Evolutionary conservation across 1,284 basidiomycete species (phyloP).

Genomic region (Puccinia polysora): DNA sequence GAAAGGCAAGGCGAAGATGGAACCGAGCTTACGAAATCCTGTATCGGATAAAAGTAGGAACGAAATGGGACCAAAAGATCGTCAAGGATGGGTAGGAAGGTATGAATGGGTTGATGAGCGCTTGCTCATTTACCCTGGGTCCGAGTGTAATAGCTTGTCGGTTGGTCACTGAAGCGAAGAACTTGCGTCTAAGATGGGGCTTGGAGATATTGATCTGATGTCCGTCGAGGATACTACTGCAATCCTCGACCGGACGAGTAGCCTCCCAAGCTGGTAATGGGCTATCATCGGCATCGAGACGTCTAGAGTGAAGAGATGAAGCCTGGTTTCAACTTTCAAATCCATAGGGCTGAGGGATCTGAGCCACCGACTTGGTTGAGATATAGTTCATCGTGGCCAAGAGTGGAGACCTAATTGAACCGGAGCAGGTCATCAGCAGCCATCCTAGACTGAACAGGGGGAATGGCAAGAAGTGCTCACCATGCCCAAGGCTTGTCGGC

Average conservation of each 20-base stretch:
- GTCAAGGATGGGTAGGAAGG: neutral
- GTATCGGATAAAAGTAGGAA: neutral
- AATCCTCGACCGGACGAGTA: conserved; percentile 20
- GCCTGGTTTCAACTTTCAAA: neutral
- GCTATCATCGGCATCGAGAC: conserved; percentile 8
- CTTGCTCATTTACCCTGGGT: conserved; percentile 15
- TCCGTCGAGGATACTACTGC: neutral
- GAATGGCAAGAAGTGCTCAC: neutral
- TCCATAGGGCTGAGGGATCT: neutral
- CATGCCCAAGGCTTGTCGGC: conserved; percentile 38
- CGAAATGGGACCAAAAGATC: neutral
- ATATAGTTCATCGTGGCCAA: conserved; percentile 36
- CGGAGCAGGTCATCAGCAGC: neutral
- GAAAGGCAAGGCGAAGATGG: neutral
- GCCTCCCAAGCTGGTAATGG: conserved; percentile 22
- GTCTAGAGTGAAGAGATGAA: neutral
- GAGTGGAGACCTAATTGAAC: conserved; percentile 28
- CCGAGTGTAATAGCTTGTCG: conserved; percentile 10
- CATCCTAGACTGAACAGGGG: neutral
- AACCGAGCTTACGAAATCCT: conserved; percentile 15
- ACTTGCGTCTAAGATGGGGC: conserved; percentile 20
- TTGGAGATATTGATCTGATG: conserved; percentile 2
- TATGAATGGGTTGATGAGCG: neutral
- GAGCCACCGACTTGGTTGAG: neutral
- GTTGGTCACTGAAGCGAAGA: conserved; percentile 17